phyloP scores from a whole-genome alignment of 1,139 yeast genomes.

The Candida freyschussii region DNA sequence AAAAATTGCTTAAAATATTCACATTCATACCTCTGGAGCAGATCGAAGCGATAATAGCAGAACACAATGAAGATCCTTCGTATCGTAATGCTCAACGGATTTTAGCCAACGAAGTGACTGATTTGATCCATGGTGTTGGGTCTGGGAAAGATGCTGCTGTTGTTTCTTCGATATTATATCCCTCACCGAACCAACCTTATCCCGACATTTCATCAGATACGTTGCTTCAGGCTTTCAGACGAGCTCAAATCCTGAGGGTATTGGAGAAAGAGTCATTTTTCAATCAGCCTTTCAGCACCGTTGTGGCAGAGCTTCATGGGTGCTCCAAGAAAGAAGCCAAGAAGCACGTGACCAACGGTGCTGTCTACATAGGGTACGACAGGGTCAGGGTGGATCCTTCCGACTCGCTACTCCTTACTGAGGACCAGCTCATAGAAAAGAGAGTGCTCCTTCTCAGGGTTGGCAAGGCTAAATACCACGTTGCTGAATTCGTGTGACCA shows the following conservation, averaged over 20 bases:
- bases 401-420: slow-evolving; percentile 43
- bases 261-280: slow-evolving; percentile 35
- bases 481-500: slow-evolving; percentile 42
- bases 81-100: slow-evolving; percentile 66
- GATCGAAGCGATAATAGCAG: slow-evolving; percentile 46
- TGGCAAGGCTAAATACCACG: slow-evolving; percentile 68
- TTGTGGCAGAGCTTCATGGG: slow-evolving; percentile 33
- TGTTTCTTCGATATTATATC: slow-evolving; percentile 63
- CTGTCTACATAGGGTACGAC: slow-evolving; percentile 64
- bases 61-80: slow-evolving; percentile 57
- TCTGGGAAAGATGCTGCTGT: slow-evolving; percentile 61
- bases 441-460: slow-evolving; percentile 60
- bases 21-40: slow-evolving; percentile 67
- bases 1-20: slow-evolving; percentile 63
- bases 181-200: slow-evolving; percentile 48
- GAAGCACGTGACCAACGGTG: slow-evolving; percentile 64
- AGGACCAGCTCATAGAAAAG: slow-evolving; percentile 51
- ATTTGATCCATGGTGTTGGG: slow-evolving; percentile 80
- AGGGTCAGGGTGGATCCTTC: slow-evolving; percentile 53
- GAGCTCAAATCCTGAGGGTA: slow-evolving; percentile 54
- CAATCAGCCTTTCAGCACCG: slow-evolving; percentile 30
- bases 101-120: slow-evolving; percentile 82
- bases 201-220: slow-evolving; percentile 46
- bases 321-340: slow-evolving; percentile 56
- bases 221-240: slow-evolving; percentile 52